Base-by-base conservation (phyloP, 495 filamentous ascomycete species). In the Penicillium turbatum region DNA sequence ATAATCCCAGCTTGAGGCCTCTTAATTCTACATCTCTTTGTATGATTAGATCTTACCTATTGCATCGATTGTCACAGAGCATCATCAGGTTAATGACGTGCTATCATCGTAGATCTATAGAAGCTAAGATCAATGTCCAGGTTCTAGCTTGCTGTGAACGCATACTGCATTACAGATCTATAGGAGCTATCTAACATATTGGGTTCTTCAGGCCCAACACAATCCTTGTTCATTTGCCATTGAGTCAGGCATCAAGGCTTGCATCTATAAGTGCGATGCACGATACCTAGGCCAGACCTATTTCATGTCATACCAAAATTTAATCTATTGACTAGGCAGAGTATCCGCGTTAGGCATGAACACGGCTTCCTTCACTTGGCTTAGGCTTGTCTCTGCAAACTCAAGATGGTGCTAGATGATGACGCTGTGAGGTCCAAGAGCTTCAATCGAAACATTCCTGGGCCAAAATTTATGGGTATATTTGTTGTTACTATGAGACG, bases 161-260 rank as follows among this genome's bases (percentile, higher is more conserved):
- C 41, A 36, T 43, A 7, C 11, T 32, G 24, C 48, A 51, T 49
- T 31, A 15, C 35, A 17, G 8, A 32, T 31, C 15, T 27, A 31
- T 30, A 16, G n/a, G n/a, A n/a, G 15, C 5, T 37, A 24, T 40
- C 17, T 8, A 35, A 1, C 10, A 17, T 10, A 40, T 51, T 60
- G 43, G 48, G 45, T 50, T 55, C 2, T 42, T 54, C 13, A 49
- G 40, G 57, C 54, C 54, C 52, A 48, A 63, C 39, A 31, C 39
- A 38, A 37, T 17, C 21, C 9, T 32, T 29, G 44, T 15, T 45
- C 38, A 37, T 48, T 36, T 36, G 39, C 30, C 35, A 27, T 29
- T 11, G 5, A 45, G 48, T 65, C 56, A 65, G 62, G 59, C 62
- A 60, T 38, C 39, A 38, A 53, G 59, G 56, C 56, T 60, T 60